These are phyloP conservation scores for Senna tora DNA, from an alignment of 306 rosid species.

Conservation along the genomic window DNA sequence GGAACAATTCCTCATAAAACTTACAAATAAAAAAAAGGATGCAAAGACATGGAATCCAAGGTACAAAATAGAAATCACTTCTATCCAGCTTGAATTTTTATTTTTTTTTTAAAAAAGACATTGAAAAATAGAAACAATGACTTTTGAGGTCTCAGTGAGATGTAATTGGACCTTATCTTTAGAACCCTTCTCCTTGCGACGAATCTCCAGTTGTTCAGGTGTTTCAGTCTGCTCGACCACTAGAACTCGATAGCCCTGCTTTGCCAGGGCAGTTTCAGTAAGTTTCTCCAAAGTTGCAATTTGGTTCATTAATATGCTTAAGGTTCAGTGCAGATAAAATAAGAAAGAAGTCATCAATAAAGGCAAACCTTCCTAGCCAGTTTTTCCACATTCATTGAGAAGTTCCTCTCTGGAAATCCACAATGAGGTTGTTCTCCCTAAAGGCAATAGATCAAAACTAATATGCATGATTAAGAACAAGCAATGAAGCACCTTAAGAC, in stretches of 20 bases:
- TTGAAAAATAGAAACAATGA: slow-evolving; percentile 16
- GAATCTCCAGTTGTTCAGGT: slow-evolving; percentile 87
- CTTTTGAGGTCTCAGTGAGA: slow-evolving; percentile 26
- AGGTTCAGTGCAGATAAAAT: slow-evolving; percentile 6
- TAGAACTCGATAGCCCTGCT: slow-evolving; percentile 92
- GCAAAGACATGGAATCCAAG: slow-evolving; percentile 14
- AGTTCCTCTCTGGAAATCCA: slow-evolving; percentile 95
- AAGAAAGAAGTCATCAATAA: slow-evolving; percentile 21
- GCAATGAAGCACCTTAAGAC: slow-evolving; percentile 12
- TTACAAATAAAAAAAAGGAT: slow-evolving; percentile 2
- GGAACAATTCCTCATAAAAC: slow-evolving; percentile 5
- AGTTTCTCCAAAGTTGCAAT: slow-evolving; percentile 40
- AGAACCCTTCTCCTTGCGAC: slow-evolving; percentile 87
- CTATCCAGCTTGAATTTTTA: neutral
- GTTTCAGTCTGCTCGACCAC: slow-evolving; percentile 99
- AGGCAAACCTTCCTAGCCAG: slow-evolving; percentile 87
- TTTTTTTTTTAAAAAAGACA: no score
- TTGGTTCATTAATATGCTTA: slow-evolving; percentile 26
- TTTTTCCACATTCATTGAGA: slow-evolving; percentile 81
- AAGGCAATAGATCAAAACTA: neutral
- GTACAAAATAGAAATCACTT: neutral
- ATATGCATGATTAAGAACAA: neutral
- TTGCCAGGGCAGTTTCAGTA: slow-evolving; percentile 37
- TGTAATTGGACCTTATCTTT: slow-evolving; percentile 72
- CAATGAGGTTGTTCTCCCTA: slow-evolving; percentile 99